phyloP scores from a whole-genome alignment of 768 basidiomycete genomes.

The Tulasnella sp. region DNA sequence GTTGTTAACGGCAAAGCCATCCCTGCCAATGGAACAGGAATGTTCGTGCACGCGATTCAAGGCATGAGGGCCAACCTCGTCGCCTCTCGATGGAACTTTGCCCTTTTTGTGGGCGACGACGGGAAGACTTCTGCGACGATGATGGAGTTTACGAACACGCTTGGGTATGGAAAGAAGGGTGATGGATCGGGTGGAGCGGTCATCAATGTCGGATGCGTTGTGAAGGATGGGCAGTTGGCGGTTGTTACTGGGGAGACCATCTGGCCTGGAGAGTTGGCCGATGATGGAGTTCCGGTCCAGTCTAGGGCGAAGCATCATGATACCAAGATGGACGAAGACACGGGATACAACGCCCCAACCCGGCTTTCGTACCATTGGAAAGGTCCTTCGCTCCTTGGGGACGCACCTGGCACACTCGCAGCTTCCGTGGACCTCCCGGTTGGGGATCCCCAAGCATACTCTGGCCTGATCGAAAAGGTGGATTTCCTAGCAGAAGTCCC shows the following conservation, averaged over 20 bases:
- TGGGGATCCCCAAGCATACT: conserved; percentile 48
- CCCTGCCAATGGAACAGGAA: conserved; percentile 55
- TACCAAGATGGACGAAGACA: conserved; percentile 42
- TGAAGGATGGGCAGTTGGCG: conserved; percentile 68
- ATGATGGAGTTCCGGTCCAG: conserved; percentile 40
- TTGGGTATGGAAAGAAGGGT: conserved; percentile 70
- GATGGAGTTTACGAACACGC: conserved; percentile 91
- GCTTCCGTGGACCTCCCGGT: conserved; percentile 53
- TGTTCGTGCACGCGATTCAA: conserved; percentile 94
- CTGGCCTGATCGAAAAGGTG: conserved; percentile 83
- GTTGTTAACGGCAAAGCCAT: conserved; percentile 56
- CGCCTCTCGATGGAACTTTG: conserved; percentile 93
- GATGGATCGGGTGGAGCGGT: conserved; percentile 72
- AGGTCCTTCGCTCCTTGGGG: conserved; percentile 52
- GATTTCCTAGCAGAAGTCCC: conserved; percentile 95
- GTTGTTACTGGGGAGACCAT: conserved; percentile 72
- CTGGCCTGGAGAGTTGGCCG: conserved; percentile 53
- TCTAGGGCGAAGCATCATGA: conserved; percentile 70
- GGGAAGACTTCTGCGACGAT: conserved; percentile 78
- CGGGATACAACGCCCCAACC: conserved; percentile 68
- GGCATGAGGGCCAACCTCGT: conserved; percentile 95
- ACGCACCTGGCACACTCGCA: conserved; percentile 45
- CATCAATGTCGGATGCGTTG: conserved; percentile 79
- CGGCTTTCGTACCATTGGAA: conserved; percentile 71
- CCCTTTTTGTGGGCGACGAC: conserved; percentile 73